A percentile compares a stretch with the other conserved stretches of the same genome.
Conservation (phyloP, 192 early-diverging fungal genomes). For the Rhizophagus clarus region DNA sequence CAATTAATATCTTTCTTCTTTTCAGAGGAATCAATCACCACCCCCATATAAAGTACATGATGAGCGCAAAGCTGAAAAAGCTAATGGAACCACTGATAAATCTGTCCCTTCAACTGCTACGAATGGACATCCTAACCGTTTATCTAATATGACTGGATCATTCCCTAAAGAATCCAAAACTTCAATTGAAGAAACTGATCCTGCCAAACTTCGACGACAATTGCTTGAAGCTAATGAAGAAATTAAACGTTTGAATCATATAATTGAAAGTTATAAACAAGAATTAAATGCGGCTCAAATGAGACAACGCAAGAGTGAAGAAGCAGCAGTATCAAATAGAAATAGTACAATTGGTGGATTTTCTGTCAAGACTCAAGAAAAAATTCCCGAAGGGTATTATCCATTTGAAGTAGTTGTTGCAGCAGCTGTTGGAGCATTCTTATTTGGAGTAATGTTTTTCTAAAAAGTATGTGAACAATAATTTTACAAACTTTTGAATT, state of each 20-base stretch:
- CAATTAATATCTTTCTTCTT: neutral
- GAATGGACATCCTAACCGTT: neutral
- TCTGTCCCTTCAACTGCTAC: neutral
- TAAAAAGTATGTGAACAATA: conserved; percentile 8
- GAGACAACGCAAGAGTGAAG: conserved; percentile 30
- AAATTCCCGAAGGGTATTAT: conserved; percentile 30
- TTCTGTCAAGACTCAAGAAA: conserved; percentile 13
- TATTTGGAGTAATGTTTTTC: conserved; percentile 27
- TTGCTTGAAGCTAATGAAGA: conserved; percentile 23
- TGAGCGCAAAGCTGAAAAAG: neutral
- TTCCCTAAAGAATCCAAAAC: neutral
- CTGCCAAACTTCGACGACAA: conserved; percentile 19
- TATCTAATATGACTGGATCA: neutral
- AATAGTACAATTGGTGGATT: conserved; percentile 1
- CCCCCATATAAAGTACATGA: neutral
- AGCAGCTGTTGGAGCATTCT: conserved; percentile 25
- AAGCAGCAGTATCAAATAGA: neutral
- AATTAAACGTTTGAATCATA: conserved; percentile 5
- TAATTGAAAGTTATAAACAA: conserved; percentile 20
- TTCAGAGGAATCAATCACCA: neutral
- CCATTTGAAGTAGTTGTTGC: conserved; percentile 27
- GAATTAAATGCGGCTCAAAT: conserved; percentile 21
- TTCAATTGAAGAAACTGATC: neutral
- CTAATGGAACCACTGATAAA: too few species aligned
- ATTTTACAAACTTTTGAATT: neutral